Percentiles rank a stretch among this genome's conserved stretches.
Evolutionary conservation across 371 early-diverging fungal genomes (phyloP).

Genomic region (Nosema granulosis): DNA sequence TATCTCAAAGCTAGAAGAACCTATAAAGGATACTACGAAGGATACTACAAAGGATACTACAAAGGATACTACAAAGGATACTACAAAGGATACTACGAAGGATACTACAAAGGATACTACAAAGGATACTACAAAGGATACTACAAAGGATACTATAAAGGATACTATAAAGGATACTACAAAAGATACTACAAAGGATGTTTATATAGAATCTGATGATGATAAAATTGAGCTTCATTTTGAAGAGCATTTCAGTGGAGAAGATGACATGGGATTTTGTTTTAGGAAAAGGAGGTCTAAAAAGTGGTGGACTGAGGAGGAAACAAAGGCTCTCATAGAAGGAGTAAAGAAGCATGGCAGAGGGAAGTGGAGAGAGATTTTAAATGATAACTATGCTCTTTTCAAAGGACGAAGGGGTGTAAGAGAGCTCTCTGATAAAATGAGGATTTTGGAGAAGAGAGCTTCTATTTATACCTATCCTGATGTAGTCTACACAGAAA

Average conservation of each 20-base stretch:
- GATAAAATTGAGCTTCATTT: neutral
- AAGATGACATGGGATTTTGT: neutral
- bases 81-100: no score
- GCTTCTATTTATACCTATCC: constrained; percentile 21
- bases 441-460: constrained; percentile 34
- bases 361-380: constrained; percentile 42
- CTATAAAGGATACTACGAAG: no score
- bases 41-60: no score
- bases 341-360: constrained; percentile 40
- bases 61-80: no score
- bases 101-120: no score
- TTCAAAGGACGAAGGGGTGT: constrained; percentile 32
- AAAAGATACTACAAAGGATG: no score
- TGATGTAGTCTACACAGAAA: constrained; percentile 13
- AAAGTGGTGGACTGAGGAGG: constrained; percentile 42
- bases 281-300: constrained; percentile 1
- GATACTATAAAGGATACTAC: no score
- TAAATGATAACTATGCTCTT: constrained; percentile 29
- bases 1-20: no score
- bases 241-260: neutral
- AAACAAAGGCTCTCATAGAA: constrained; percentile 31
- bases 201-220: no score
- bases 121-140: no score
- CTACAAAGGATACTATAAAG: no score
- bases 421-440: constrained; percentile 48